Evolutionary conservation across 306 rosid genomes (phyloP), one percentile per base, ranked within the genome.

Genomic region (Quercus rubra): DNA sequence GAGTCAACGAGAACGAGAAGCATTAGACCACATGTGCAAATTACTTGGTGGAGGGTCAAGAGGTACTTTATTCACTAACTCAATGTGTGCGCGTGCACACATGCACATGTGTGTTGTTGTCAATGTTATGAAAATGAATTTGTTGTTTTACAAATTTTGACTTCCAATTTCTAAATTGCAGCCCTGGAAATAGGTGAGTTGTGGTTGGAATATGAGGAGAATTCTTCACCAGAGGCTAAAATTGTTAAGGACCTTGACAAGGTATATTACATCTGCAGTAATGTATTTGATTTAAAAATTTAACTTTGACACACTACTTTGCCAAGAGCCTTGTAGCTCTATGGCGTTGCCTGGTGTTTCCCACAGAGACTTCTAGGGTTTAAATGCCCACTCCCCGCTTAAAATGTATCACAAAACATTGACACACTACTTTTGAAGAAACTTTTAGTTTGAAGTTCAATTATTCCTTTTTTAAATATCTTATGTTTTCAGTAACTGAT

Each of bases 201-300:
- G 78, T 94, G 99, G 99, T 74, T 73, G 87, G 99, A 94, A 49
- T 94, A 94, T 74, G 99, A 92, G 84, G 80, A 83, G 61, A 91
- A 89, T 80, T 87, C 91, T 77, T 88, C 99, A 11, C 88, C 84
- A 55, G 97, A 92, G 90, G 97, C 98, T 76, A 86, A 94, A 91
- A 82, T 92, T 80, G 97, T 94, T 51, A 91, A 94, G 89, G 97
- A 94, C 86, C 90, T 95, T 71, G 98, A 95, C 64, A 95, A 95
- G 88, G 97, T 92, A 82, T 55, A 73, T 67, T 70, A 23, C 38
- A 12, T 46, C 43, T 54, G 51, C 14, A 41, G 27, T 54, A 43
- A 35, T 79, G 18, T 80, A 52, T 74, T 41, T 74, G 59, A 23
- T 77, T 77, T 67, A 71, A 23, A n/a, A 76, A 78, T 67, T 66